Conservation (phyloP, 805 yeast genomes). For the Wickerhamomyces alni region DNA sequence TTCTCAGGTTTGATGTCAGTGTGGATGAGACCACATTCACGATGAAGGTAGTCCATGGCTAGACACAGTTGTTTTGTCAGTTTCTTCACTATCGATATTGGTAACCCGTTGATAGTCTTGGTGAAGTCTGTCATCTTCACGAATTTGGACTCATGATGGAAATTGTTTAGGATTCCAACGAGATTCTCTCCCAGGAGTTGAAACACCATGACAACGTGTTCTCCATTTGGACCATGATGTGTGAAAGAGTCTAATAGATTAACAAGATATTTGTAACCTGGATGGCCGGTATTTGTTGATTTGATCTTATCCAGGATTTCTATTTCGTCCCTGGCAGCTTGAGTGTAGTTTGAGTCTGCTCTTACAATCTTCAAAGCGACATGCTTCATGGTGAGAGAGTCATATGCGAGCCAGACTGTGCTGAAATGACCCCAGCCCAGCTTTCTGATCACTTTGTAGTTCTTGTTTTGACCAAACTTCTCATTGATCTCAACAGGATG, state of each 20-base stretch:
- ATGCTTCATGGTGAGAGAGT: slow-evolving; percentile 31
- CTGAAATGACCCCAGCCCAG: slow-evolving; percentile 72
- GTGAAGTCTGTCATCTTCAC: slow-evolving; percentile 19
- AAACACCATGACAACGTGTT: slow-evolving; percentile 60
- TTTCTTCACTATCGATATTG: slow-evolving; percentile 46
- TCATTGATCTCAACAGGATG: slow-evolving; percentile 59
- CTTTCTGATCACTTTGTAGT: slow-evolving; percentile 46
- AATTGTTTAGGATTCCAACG: slow-evolving; percentile 43
- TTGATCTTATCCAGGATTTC: slow-evolving; percentile 35
- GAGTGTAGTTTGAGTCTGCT: slow-evolving; percentile 45
- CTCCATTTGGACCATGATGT: slow-evolving; percentile 57
- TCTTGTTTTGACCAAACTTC: slow-evolving; percentile 37
- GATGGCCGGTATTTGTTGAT: slow-evolving; percentile 30
- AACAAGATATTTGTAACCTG: slow-evolving; percentile 48
- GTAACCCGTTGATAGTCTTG: slow-evolving; percentile 46
- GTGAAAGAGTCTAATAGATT: slow-evolving; percentile 49
- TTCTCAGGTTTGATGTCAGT: slow-evolving; percentile 78
- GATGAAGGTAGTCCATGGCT: slow-evolving; percentile 53
- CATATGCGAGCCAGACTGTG: slow-evolving; percentile 62
- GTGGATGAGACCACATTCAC: slow-evolving; percentile 61
- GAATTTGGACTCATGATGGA: slow-evolving; percentile 8
- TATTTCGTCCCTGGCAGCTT: slow-evolving; percentile 64
- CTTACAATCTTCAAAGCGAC: slow-evolving; percentile 62
- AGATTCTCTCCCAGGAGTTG: slow-evolving; percentile 61
- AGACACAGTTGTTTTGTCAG: slow-evolving; percentile 49